Evolutionary conservation across 1,139 yeast species (phyloP), one percentile per base, ranked within the genome.

Genomic region (Hemisphaericaspora lyxosophila): DNA sequence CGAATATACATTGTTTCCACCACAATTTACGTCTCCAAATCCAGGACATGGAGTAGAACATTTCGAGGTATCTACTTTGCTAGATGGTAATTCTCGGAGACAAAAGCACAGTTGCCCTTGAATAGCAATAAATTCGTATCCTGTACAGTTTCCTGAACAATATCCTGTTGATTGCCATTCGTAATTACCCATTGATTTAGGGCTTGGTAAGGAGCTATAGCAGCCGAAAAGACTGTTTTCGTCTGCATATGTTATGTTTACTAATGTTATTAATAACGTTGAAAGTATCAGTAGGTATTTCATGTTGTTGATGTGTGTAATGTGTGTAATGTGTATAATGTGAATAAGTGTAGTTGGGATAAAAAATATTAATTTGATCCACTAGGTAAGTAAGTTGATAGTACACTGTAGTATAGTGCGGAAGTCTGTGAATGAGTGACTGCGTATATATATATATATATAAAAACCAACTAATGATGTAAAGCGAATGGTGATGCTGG

Each of bases 71-170:
- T 38, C 48, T 13, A 47, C 44, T 34, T 55, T 53, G 14, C 61
- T 46, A 2, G 68, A 46, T 1, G 95, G 95, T 14, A 69, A 53
- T 0, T 63, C 47, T 43, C 63, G 54, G 43, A 90, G 85, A 60
- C 96, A 87, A 53, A 68, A 78, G 61, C 96, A 87, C 15, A 64
- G 59, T 37, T 64, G 55, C 28, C 88, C 90, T 13, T 64, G 60
- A 32, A 83, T 50, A 6, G 92, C 95, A 50, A 80, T 73, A 50
- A 78, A 83, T 3, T 78, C 62, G 41, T 63, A 69, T 18, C 62
- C 59, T 4, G 73, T 58, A 57, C 90, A 83, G 5, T 16, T 12
- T 0, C 39, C 34, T 3, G 70, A 49, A 57, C 90, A 83, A 40
- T 65, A 57, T 5, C 67, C 60, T 1, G 80, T 67, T 1, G 80